phyloP scores from a whole-genome alignment of 495 filamentous ascomycete species.

The Aspergillus wentii region DNA sequence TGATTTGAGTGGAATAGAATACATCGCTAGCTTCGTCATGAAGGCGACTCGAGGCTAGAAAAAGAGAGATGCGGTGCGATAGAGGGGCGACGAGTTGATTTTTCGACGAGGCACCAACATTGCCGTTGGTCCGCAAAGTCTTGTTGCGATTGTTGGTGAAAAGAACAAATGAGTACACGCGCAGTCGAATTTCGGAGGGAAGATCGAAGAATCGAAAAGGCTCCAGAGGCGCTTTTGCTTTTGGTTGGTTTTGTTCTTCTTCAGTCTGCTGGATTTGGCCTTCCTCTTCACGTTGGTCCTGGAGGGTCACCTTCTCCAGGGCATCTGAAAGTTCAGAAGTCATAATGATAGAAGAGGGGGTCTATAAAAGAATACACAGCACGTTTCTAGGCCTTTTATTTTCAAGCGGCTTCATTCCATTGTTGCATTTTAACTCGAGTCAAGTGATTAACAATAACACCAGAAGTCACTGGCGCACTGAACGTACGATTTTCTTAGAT shows the following conservation, averaged over 20 bases:
- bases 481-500: too few relatives aligned
- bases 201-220: constrained; percentile 74
- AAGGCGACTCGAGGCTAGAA: constrained; percentile 58
- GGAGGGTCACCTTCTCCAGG: constrained; percentile 14
- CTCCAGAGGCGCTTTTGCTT: constrained; percentile 5
- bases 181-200: constrained; percentile 69
- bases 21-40: constrained; percentile 66
- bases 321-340: constrained; percentile 14
- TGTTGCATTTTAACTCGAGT: constrained; percentile 13
- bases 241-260: constrained; percentile 2
- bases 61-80: constrained; percentile 50
- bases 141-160: constrained; percentile 33
- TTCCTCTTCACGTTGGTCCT: constrained; percentile 10
- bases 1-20: constrained; percentile 72
- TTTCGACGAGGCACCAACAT: constrained; percentile 72
- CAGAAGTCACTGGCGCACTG: constrained; percentile 10
- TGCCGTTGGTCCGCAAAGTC: constrained; percentile 24
- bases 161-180: constrained; percentile 64
- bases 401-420: constrained; percentile 16
- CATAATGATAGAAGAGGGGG: constrained; percentile 4
- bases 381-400: constrained; percentile 16
- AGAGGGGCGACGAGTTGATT: constrained; percentile 50
- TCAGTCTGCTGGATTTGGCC: too few relatives aligned
- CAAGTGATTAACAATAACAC: constrained; percentile 11
- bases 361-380: constrained; percentile 9